Conservation (phyloP, 441 rosid species). For the Pelargonium myrrhifolium region DNA sequence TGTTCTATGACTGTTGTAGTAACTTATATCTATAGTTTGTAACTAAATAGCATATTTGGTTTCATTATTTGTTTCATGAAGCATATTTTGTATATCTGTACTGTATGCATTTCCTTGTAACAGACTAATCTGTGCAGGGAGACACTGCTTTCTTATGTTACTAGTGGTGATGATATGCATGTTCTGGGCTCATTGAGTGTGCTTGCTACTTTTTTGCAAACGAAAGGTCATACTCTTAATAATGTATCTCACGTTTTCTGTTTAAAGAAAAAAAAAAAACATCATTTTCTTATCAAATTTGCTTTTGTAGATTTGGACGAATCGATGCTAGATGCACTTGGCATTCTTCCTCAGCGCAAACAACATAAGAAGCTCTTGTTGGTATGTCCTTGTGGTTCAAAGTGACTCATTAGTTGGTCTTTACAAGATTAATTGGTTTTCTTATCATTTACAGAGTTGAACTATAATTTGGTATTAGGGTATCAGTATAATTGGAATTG, state of each 20-base stretch:
- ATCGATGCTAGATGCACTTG: slow-evolving; percentile 93
- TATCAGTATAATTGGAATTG: not conserved
- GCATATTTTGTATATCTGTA: too few relatives aligned
- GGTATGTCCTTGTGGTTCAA: slow-evolving; percentile 39
- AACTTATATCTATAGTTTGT: not conserved
- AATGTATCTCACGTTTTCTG: slow-evolving; percentile 18
- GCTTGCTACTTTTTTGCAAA: slow-evolving; percentile 88
- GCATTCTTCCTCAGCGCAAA: slow-evolving; percentile 96
- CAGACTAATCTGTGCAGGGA: slow-evolving; percentile 48
- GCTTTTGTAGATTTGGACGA: slow-evolving; percentile 73
- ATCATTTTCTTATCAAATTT: slow-evolving; percentile 26
- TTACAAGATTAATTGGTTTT: not conserved
- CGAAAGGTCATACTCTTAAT: slow-evolving; percentile 62
- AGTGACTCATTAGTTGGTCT: not conserved
- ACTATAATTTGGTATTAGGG: not conserved
- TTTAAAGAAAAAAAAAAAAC: slow-evolving; percentile 2
- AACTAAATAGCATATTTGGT: not conserved
- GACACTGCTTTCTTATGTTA: slow-evolving; percentile 56
- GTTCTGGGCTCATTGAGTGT: slow-evolving; percentile 84
- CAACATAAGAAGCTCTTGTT: slow-evolving; percentile 90
- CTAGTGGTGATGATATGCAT: slow-evolving; percentile 64
- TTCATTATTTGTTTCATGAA: not conserved
- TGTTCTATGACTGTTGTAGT: not conserved
- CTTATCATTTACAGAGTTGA: not conserved
- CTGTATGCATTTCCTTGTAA: too few relatives aligned